Base-by-base conservation (phyloP, 768 basidiomycete species). In the Cystobasidiopsis lactophilus region DNA sequence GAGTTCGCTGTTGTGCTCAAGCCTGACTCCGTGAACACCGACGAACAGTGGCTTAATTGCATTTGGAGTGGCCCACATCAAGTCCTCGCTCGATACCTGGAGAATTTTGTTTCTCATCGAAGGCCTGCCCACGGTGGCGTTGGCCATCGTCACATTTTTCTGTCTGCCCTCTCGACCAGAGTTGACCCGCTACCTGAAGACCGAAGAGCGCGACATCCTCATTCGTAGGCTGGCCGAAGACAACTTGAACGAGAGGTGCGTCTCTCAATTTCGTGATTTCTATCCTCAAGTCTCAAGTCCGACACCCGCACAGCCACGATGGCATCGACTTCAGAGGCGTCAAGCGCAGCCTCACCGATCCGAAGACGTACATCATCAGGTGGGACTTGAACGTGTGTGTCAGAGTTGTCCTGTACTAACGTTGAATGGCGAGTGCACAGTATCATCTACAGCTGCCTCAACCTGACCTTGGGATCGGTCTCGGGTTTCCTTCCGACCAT, bases 31-130 rank as follows among this genome's bases (percentile, higher is more conserved):
- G 26, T 44, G 10, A 44, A 44, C 10, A 19, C 10, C 43, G 10
- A 13, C 38, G 38, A 19, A 39, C 38, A 7, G n/a, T n/a, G 48
- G 55, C 9, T 48, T 58, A 19, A 58, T 60, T 29, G 48, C 58
- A 0, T 64, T 46, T 53, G 64, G 60, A 19, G 65, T 67, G 30
- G 35, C 57, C 1, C 53, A 52, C 31, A 67, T 70, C 51, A 23
- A 60, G 44, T 45, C 62, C 24, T 2, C 48, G 3, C 41, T 60
- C 37, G 45, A 41, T 21, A 19, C 19, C 13, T 64, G 57, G 58
- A 40, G 58, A 5, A 67, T 69, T 50, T 65, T 71, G 5, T 71
- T 70, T 63, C 59, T 71, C 40, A 66, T 71, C 56, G 68, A 69
- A 55, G 68, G 69, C 5, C 49, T 57, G 31, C 69, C 69, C 0